A percentile compares a stretch with the other conserved stretches of the same genome.
Evolutionary conservation across 345 rosid genomes (phyloP).

Genomic region (Litchi chinensis): DNA sequence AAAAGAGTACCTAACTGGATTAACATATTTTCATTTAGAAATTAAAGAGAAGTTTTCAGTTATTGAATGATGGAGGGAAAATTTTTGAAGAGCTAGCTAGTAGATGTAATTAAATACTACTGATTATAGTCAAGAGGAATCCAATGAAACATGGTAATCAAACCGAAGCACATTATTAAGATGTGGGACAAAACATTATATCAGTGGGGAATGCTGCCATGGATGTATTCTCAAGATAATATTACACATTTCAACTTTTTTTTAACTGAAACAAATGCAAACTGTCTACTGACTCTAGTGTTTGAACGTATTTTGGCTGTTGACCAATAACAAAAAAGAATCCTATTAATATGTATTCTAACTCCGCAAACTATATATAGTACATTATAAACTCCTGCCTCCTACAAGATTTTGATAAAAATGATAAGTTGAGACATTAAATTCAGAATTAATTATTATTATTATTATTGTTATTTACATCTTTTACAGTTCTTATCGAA

Average conservation of each 20-base stretch:
- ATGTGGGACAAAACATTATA: conserved; percentile 39
- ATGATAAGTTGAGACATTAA: no score
- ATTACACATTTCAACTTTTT: conserved; percentile 8
- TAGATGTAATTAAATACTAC: conserved; percentile 8
- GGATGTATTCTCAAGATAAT: conserved; percentile 14
- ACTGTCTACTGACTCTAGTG: neutral
- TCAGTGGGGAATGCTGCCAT: conserved; percentile 33
- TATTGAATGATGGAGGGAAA: neutral
- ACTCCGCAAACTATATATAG: neutral
- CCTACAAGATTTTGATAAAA: neutral
- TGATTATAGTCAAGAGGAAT: conserved; percentile 32
- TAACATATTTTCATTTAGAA: neutral
- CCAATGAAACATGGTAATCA: conserved; percentile 31
- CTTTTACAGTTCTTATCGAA: no score
- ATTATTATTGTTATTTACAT: no score
- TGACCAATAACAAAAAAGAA: neutral
- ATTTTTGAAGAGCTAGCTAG: neutral
- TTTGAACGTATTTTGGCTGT: neutral
- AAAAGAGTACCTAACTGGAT: neutral
- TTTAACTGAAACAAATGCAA: neutral
- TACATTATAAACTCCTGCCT: neutral
- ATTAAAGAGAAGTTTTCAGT: neutral
- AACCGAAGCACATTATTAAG: conserved; percentile 25
- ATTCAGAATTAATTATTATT: no score
- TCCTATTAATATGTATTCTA: neutral